phyloP scores from a whole-genome alignment of 2,329 filamentous ascomycete genomes.

The Elsinoe fawcettii region DNA sequence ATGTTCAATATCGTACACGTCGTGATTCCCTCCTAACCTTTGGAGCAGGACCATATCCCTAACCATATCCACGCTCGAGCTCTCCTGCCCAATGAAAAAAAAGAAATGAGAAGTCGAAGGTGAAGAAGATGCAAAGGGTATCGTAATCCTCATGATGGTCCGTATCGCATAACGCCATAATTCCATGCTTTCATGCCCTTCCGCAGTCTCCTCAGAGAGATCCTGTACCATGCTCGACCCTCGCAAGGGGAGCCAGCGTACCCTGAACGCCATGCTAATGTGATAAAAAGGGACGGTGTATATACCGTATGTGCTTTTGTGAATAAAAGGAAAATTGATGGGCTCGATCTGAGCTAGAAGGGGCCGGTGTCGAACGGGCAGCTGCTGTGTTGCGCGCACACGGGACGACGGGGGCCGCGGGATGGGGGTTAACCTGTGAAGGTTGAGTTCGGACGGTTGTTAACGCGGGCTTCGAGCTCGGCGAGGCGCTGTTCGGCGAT shows the following conservation, averaged over 20 bases:
- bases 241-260: background rate
- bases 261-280: background rate
- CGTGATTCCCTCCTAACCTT: background rate
- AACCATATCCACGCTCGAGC: background rate
- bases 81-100: too few relatives aligned
- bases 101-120: background rate
- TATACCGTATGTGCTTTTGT: slow-evolving; percentile 1
- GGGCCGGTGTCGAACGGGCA: background rate
- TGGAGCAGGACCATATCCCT: background rate
- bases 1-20: background rate
- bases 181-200: background rate
- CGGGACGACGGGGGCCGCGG: background rate
- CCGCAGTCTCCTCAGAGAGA: too few relatives aligned
- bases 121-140: background rate
- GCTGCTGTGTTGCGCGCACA: slow-evolving; percentile 12
- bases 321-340: background rate
- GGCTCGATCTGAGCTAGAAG: background rate
- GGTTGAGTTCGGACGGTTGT: background rate
- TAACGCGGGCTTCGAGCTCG: background rate
- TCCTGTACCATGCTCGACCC: background rate
- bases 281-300: background rate
- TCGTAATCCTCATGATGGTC: background rate
- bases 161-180: background rate
- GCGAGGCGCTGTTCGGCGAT: slow-evolving; percentile 14
- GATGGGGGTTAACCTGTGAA: background rate